A percentile compares a stretch with the other conserved stretches of the same genome.
phyloP scores from a whole-genome alignment of 2,329 filamentous ascomycete species.

The Microcyclosporella mali region DNA sequence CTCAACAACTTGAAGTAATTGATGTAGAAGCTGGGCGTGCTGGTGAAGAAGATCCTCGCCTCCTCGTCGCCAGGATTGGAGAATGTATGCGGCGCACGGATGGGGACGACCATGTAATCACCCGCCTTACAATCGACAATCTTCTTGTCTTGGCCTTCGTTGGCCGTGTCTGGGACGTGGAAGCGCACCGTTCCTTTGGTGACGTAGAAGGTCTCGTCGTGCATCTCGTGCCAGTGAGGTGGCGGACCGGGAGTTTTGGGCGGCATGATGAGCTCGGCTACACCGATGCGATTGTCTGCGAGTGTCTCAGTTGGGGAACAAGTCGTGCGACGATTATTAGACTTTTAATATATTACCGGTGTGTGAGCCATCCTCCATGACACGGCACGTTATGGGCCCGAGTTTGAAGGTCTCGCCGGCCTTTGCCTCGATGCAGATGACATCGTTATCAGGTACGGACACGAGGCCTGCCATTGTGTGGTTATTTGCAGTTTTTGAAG shows the following conservation, averaged over 20 bases:
- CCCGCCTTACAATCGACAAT: slow-evolving; percentile 46
- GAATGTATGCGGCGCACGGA: slow-evolving; percentile 51
- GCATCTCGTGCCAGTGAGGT: slow-evolving; percentile 52
- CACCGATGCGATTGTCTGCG: slow-evolving; percentile 44
- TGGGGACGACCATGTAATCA: slow-evolving; percentile 52
- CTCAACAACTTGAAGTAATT: slow-evolving; percentile 52
- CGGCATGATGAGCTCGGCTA: slow-evolving; percentile 45
- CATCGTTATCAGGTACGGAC: slow-evolving; percentile 38
- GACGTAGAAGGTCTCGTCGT: slow-evolving; percentile 54
- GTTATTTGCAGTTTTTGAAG: too few relatives aligned
- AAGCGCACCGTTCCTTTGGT: slow-evolving; percentile 48
- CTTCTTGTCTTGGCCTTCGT: slow-evolving; percentile 30
- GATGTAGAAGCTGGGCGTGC: slow-evolving; percentile 52
- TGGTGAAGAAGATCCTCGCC: slow-evolving; percentile 52
- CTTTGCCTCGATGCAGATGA: slow-evolving; percentile 45
- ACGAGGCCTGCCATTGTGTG: slow-evolving; percentile 20
- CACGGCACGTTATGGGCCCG: slow-evolving; percentile 45
- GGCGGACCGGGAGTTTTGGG: slow-evolving; percentile 43
- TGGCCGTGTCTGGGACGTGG: slow-evolving; percentile 36
- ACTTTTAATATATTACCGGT: slow-evolving; percentile 34
- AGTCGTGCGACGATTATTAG: not conserved
- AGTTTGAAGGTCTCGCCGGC: slow-evolving; percentile 46
- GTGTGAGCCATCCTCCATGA: slow-evolving; percentile 48
- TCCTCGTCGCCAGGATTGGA: slow-evolving; percentile 50
- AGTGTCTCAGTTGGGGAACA: not conserved